Percentiles rank a stretch among this genome's conserved stretches.
Evolutionary conservation across 1,284 basidiomycete species (phyloP).

Genomic region (Mycena sp.): DNA sequence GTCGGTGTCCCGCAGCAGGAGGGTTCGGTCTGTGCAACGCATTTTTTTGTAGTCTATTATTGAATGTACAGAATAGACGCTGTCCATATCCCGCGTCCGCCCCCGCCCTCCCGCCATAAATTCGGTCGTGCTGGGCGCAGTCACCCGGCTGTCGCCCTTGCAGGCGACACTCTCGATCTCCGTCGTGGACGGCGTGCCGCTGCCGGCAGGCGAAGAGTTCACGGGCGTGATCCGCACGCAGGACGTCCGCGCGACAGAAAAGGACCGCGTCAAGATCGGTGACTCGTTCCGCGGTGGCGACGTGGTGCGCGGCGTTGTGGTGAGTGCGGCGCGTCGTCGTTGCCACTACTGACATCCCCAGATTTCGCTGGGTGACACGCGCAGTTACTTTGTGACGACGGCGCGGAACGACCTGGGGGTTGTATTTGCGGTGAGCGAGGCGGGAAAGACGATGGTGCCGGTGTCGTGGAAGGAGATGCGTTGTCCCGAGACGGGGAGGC

Average conservation of each 20-base stretch:
- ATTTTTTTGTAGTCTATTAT: conserved; percentile 31
- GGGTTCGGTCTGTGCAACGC: conserved; percentile 67
- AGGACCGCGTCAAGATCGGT: conserved; percentile 91
- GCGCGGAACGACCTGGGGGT: conserved; percentile 95
- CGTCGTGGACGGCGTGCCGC: conserved; percentile 90
- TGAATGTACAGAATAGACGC: conserved; percentile 48
- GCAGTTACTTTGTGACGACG: conserved; percentile 95
- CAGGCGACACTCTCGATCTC: conserved; percentile 91
- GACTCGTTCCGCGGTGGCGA: conserved; percentile 98
- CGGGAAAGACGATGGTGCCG: conserved; percentile 83
- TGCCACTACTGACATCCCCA: conserved; percentile 42
- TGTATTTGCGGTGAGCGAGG: conserved; percentile 86
- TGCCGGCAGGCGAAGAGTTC: conserved; percentile 92
- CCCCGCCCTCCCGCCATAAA: conserved; percentile 77
- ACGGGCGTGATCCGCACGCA: conserved; percentile 89
- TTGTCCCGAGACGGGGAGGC: conserved; percentile 82
- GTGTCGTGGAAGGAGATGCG: conserved; percentile 95
- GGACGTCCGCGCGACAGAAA: conserved; percentile 93
- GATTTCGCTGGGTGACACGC: conserved; percentile 93
- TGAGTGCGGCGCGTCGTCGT: conserved; percentile 53
- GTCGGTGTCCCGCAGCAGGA: conserved; percentile 72
- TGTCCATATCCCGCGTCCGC: conserved; percentile 67
- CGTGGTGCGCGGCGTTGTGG: conserved; percentile 92
- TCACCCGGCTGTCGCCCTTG: conserved; percentile 87
- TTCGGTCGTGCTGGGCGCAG: conserved; percentile 79